Base-by-base conservation (phyloP, 78 protist genomes). In the Dictyostelium intermedium region DNA sequence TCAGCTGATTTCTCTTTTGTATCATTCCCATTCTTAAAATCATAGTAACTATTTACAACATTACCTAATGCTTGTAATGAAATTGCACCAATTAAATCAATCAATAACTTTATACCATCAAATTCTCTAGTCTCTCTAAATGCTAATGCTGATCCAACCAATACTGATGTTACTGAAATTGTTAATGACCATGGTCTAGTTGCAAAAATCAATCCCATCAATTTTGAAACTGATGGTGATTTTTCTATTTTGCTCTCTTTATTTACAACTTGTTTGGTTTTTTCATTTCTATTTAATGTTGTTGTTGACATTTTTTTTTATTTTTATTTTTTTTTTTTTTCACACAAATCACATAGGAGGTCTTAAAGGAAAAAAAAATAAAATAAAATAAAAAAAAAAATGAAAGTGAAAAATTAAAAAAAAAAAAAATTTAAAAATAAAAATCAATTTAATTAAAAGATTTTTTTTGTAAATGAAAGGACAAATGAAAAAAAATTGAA, bases 131-230 rank as follows among this genome's bases (percentile, higher is more conserved):
- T 69, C 23, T 45, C 69, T 79, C 60, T 83, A 27, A 30, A 84
- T 30, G 96, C 96, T 60, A 92, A 76, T 78, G 96, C 85, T 8
- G 85, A 45, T 23, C 96, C 96, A 25, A 92, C 37, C 4, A 84
- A 56, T 20, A 84, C 82, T 16, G 91, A 81, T 30, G 91, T 72
- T 13, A 69, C 18, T 23, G 91, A n/a, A 11, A 84, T 82, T 6
- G 96, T 85, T 80, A 92, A 78, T 41, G 91, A 83, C 96, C 96
- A 92, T 50, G 91, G 91, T 78, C 96, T 83, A 2, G n/a, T 16
- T 13, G 92, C 96, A 0, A 92, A 70, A 39, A 77, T 34, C 3
- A 72, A 11, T 32, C 79, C 79, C 39, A 72, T 27, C 18, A 35
- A 16, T 72, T 72, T 72, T 72, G 79, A 32, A 30, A 72, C 32